These are phyloP conservation scores for Botryotinia narcissicola DNA, from an alignment of 2,329 filamentous ascomycete genomes.

Conservation along the genomic window DNA sequence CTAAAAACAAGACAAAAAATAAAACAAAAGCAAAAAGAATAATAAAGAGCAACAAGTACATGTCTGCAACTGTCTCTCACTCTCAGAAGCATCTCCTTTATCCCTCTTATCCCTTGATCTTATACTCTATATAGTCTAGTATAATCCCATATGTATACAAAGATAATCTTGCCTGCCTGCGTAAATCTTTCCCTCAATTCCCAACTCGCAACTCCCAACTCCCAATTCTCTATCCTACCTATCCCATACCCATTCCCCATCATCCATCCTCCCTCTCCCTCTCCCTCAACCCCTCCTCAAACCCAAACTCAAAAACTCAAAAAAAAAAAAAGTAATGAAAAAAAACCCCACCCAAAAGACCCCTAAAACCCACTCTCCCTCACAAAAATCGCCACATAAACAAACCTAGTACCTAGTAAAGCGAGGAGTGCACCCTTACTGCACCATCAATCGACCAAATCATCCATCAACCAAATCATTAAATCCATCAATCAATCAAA, in stretches of 20 bases:
- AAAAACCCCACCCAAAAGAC: neutral
- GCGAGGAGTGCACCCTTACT: too few relatives aligned
- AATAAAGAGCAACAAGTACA: neutral
- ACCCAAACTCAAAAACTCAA: too few relatives aligned
- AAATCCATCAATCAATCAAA: neutral
- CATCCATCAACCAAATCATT: neutral
- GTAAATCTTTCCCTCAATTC: neutral
- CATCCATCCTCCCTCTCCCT: neutral
- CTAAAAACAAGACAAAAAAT: neutral
- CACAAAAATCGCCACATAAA: neutral
- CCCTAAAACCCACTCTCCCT: neutral
- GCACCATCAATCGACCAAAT: neutral
- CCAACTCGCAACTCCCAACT: neutral
- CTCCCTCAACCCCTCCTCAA: neutral
- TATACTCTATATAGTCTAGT: neutral
- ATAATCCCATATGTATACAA: neutral
- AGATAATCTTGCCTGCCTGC: neutral
- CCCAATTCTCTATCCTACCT: too few relatives aligned
- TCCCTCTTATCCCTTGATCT: neutral
- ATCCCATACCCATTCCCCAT: neutral
- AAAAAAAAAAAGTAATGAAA: neutral
- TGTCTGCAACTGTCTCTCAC: neutral
- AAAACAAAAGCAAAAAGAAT: neutral
- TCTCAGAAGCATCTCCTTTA: neutral
- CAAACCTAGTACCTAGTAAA: neutral